phyloP scores from a whole-genome alignment of 1,284 basidiomycete species.

The Cutaneotrichosporon mucoides region DNA sequence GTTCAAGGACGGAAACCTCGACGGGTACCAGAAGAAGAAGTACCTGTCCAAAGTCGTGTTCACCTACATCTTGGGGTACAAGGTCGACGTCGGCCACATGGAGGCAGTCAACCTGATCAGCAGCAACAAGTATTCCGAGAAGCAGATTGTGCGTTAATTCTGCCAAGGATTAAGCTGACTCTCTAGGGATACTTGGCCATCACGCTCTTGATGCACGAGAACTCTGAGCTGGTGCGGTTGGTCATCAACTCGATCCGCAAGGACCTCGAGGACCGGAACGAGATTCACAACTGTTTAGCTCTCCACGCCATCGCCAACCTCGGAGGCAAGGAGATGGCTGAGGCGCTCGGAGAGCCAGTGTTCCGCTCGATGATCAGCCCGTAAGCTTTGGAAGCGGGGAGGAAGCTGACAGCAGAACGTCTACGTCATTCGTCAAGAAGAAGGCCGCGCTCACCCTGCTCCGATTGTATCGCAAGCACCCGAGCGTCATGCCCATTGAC shows the following conservation, averaged over 20 bases:
- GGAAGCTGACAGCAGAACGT: constrained; percentile 61
- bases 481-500: constrained; percentile 82
- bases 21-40: constrained; percentile 99
- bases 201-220: constrained; percentile 96
- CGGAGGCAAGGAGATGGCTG: constrained; percentile 97
- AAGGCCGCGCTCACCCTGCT: constrained; percentile 94
- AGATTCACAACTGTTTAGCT: constrained; percentile 93
- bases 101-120: constrained; percentile 98
- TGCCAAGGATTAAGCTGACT: not conserved
- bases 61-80: constrained; percentile 98
- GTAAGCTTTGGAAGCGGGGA: constrained; percentile 54
- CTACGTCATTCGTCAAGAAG: constrained; percentile 93
- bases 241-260: constrained; percentile 98
- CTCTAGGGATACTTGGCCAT: constrained; percentile 90
- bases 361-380: constrained; percentile 93
- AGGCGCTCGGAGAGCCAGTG: constrained; percentile 86
- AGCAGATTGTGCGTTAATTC: constrained; percentile 78
- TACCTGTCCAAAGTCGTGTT: constrained; percentile 89
- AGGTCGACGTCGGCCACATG: constrained; percentile 98
- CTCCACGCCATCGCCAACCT: constrained; percentile 98
- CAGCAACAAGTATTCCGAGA: constrained; percentile 93
- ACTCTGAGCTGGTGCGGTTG: constrained; percentile 89
- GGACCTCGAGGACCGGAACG: constrained; percentile 90
- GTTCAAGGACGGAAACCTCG: constrained; percentile 97
- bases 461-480: constrained; percentile 91